Conservation (phyloP, 345 rosid genomes). For the Arabidopsis thaliana region DNA sequence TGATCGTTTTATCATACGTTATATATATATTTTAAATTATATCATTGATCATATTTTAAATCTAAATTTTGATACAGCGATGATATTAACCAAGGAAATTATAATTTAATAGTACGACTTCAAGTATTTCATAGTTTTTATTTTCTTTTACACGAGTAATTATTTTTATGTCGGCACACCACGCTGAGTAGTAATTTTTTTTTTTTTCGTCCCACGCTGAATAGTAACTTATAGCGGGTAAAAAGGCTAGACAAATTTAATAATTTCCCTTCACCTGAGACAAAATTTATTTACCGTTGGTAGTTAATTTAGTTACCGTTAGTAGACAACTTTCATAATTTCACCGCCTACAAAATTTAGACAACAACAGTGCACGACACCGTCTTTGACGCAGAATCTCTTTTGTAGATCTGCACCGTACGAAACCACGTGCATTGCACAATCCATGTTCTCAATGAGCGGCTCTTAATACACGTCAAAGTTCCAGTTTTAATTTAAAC, state of each 20-base stretch:
- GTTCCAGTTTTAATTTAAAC: slow-evolving; percentile 10
- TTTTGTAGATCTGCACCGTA: slow-evolving; percentile 37
- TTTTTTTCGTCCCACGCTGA: background rate
- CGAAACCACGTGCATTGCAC: slow-evolving; percentile 43
- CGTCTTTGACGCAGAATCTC: slow-evolving; percentile 33
- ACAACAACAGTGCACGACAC: slow-evolving; percentile 36
- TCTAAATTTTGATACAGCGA: too few species aligned
- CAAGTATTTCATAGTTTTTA: too few species aligned
- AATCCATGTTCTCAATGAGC: slow-evolving; percentile 33
- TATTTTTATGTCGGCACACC: background rate
- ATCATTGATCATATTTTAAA: too few species aligned
- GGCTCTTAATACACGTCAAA: slow-evolving; percentile 42
- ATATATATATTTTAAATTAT: too few species aligned
- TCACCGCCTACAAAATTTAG: slow-evolving; percentile 8
- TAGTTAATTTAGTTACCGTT: slow-evolving; percentile 30
- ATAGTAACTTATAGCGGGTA: background rate
- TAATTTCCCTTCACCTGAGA: slow-evolving; percentile 5
- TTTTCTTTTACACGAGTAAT: too few species aligned
- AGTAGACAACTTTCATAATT: background rate
- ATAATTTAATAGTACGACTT: too few species aligned
- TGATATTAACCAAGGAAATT: too few species aligned
- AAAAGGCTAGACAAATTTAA: background rate
- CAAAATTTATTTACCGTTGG: slow-evolving; percentile 29
- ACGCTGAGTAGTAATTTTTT: background rate
- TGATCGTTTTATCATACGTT: too few species aligned